Conservation (phyloP, 1,284 basidiomycete species). For the Trametes polyzona region DNA sequence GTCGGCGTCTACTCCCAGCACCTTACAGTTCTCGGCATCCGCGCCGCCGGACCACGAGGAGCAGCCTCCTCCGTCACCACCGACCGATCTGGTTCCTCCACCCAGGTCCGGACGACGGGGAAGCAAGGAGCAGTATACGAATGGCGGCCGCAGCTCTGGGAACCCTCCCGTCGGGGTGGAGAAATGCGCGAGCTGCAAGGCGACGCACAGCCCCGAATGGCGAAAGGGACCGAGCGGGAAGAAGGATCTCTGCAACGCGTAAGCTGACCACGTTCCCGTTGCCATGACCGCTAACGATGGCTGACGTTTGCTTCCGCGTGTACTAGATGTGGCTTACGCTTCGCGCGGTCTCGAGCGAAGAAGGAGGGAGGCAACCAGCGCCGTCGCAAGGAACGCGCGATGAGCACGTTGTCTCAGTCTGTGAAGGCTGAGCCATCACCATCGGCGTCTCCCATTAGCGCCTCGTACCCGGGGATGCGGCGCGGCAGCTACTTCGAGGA, state of each 20-base stretch:
- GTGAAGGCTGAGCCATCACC: conserved; percentile 40
- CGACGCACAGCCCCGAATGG: conserved; percentile 91
- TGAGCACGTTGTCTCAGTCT: conserved; percentile 43
- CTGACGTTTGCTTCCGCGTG: conserved; percentile 3
- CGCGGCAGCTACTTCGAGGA: conserved; percentile 52
- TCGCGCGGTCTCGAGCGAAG: conserved; percentile 81
- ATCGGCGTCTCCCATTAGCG: conserved; percentile 45
- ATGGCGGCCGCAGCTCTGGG: conserved; percentile 41
- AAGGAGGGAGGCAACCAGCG: conserved; percentile 63
- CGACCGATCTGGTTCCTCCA: conserved; percentile 62
- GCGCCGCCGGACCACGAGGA: conserved; percentile 24
- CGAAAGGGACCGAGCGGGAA: conserved; percentile 88
- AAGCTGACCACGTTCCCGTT: conserved; percentile 43
- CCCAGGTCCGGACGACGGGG: conserved; percentile 61
- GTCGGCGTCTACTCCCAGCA: conserved; percentile 26
- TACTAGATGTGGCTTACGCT: conserved; percentile 76
- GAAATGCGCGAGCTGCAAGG: conserved; percentile 84
- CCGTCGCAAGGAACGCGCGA: conserved; percentile 48
- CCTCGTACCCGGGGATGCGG: conserved; percentile 39
- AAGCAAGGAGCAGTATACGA: conserved; percentile 35
- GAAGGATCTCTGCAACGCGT: conserved; percentile 95
- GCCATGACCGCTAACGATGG: conserved; percentile 11
- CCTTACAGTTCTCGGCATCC: conserved; percentile 24
- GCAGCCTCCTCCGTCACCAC: conserved; percentile 31
- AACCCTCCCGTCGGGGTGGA: conserved; percentile 76